A percentile compares a stretch with the other conserved stretches of the same genome.
phyloP scores from a whole-genome alignment of 345 rosid genomes.

The Melaleuca alternifolia region DNA sequence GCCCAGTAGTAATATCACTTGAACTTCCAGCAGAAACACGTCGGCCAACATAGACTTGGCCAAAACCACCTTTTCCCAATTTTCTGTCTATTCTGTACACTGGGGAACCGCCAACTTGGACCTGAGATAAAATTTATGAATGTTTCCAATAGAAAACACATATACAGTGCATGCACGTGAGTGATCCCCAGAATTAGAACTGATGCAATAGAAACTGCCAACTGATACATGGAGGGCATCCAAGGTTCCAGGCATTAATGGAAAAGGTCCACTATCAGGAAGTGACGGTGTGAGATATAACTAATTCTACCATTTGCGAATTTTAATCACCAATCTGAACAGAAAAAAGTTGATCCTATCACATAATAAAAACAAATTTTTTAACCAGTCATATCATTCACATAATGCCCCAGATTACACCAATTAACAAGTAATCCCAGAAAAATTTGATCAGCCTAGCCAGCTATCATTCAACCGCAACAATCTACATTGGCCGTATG shows the following conservation, averaged over 20 bases:
- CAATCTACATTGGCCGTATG: not conserved
- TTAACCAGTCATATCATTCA: not conserved
- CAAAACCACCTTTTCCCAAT: constrained; percentile 72
- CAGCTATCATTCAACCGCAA: not conserved
- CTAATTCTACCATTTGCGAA: not conserved
- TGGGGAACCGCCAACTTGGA: constrained; percentile 52
- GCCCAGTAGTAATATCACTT: constrained; percentile 17
- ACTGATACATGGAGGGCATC: not conserved
- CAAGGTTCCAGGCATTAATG: not conserved
- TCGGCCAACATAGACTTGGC: constrained; percentile 68
- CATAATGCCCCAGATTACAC: not conserved
- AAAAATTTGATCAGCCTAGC: not conserved
- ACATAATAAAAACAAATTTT: not conserved
- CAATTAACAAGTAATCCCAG: not conserved
- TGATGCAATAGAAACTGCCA: not conserved
- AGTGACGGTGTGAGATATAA: not conserved
- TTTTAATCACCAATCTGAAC: not conserved
- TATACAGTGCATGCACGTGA: not conserved
- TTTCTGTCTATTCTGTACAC: constrained; percentile 42
- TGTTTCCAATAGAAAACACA: not conserved
- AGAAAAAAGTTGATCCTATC: not conserved
- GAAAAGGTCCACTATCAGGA: not conserved
- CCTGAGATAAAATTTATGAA: constrained; percentile 15
- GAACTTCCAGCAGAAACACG: constrained; percentile 29
- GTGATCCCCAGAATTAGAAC: not conserved